phyloP scores from a whole-genome alignment of 192 early-diverging fungal species.

The Coemansia sp. region DNA sequence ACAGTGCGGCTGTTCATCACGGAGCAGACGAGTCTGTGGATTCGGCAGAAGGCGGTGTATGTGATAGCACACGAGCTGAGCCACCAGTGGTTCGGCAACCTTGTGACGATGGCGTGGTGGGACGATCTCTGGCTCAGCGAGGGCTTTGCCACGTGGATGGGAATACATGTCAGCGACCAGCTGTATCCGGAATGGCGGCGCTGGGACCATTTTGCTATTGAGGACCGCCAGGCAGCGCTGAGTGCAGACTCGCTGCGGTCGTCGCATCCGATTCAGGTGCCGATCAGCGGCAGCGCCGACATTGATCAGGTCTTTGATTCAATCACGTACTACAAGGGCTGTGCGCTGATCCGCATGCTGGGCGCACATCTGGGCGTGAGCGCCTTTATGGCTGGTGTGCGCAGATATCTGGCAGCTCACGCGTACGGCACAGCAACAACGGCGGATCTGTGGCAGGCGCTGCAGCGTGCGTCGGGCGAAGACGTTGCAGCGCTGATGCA shows the following conservation, averaged over 20 bases:
- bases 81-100: conserved; percentile 86
- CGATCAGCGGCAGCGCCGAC: conserved; percentile 66
- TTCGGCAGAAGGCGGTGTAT: conserved; percentile 62
- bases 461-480: conserved; percentile 62
- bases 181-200: conserved; percentile 79
- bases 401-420: conserved; percentile 66
- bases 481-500: conserved; percentile 72
- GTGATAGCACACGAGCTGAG: conserved; percentile 80
- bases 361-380: conserved; percentile 59
- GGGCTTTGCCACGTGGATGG: conserved; percentile 85
- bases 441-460: conserved; percentile 73
- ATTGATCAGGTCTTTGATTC: conserved; percentile 87
- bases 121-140: conserved; percentile 84
- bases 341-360: conserved; percentile 82
- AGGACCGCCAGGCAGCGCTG: conserved; percentile 65
- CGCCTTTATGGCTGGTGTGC: conserved; percentile 55
- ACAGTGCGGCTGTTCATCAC: conserved; percentile 67
- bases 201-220: conserved; percentile 72
- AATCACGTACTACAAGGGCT: conserved; percentile 83
- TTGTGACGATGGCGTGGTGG: conserved; percentile 79
- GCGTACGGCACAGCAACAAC: conserved; percentile 73
- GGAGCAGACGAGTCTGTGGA: conserved; percentile 59
- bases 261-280: conserved; percentile 83
- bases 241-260: conserved; percentile 74
- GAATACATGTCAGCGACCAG: conserved; percentile 66